Evolutionary conservation across 116 monocot species (phyloP), one percentile per base, ranked within the genome.

Genomic region (Papilionanthe hybrid): DNA sequence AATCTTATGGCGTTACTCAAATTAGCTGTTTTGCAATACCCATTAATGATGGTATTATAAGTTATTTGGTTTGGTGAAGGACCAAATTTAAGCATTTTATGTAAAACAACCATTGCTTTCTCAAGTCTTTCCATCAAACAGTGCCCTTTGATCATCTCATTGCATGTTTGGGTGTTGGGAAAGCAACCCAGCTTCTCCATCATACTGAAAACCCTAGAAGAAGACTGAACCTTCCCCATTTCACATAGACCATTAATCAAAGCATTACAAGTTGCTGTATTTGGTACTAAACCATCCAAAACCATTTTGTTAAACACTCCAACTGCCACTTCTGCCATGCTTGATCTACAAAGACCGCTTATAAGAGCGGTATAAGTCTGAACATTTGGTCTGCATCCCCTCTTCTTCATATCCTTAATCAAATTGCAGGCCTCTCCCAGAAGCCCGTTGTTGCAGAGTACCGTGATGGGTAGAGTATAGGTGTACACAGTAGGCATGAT

Each of bases 41-140:
- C 92, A 79, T 93, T 71, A 49, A 93, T 83, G n/a, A 96, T 75
- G 17, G 89, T 96, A 79, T 96, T 96, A 72, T 92, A 96, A 25
- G 96, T 93, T 10, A 93, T 86, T 44, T 81, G 87, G 79, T 80
- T 86, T 58, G 90, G 83, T 32, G 72, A 78, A 84, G 87, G 92
- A 15, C 87, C 88, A 47, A 49, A 18, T 63, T 84, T 89, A 32
- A 90, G 77, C 96, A 96, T 93, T 72, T 75, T 85, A 66, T 90
- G 48, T 27, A 93, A 86, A 18, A 90, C 66, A 79, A 92, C 41
- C 96, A 96, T 96, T 37, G 92, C 92, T 53, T 87, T 89, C 22
- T 92, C 84, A 22, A 87, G 29, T 37, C 76, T 78, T 60, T 85
- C 89, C 12, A 73, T 47, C 20, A 82, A 72, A 84, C 92, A 92